Evolutionary conservation across 2,329 filamentous ascomycete species (phyloP), one percentile per base, ranked within the genome.

Genomic region (Lachnellula willkommii): DNA sequence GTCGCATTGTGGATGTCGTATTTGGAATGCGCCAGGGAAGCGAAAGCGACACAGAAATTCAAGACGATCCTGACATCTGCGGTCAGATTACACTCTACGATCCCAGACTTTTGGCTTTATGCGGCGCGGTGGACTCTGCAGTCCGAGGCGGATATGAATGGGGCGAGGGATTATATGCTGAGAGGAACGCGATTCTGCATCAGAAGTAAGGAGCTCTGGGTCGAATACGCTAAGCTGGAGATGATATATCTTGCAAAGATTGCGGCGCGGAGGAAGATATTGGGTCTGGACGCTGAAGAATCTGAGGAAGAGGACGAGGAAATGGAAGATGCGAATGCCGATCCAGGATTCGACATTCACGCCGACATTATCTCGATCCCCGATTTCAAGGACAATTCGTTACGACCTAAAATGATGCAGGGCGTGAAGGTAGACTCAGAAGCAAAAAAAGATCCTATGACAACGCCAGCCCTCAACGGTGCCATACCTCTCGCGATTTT

Each of bases 401-500:
- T 55, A 73, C 79, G 53, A 74, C 83, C 65, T 62, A 76, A 60
- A 71, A 75, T 63, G 77, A 78, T 68, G 26, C 62, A 66, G 28
- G 59, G 58, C 39, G 62, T 95, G 66, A 84, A 83, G 59, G 73
- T 88, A 15, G 80, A 81, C 39, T 53, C 59, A 2, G 69, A 70
- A 52, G 68, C 66, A 4, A 57, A 52, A 26, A 65, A 68, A 46
- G 67, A 71, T 49, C 69, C 66, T 5, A 70, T 69, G 61, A 76
- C 79, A 55, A 93, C 91, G 48, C 91, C 93, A 4, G 90, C 90
- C 9, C 79, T 96, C 60, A 89, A 88, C 58, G 94, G 94, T n/a
- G 94, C 90, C 15, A 96, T 99, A 63, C 92, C 94, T 2, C 81
- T 91, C 54, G 91, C 93, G 40, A 89, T 99, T 48, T 96, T 96